These are phyloP conservation scores for Angophora floribunda DNA, from an alignment of 345 rosid genomes.

Conservation along the genomic window DNA sequence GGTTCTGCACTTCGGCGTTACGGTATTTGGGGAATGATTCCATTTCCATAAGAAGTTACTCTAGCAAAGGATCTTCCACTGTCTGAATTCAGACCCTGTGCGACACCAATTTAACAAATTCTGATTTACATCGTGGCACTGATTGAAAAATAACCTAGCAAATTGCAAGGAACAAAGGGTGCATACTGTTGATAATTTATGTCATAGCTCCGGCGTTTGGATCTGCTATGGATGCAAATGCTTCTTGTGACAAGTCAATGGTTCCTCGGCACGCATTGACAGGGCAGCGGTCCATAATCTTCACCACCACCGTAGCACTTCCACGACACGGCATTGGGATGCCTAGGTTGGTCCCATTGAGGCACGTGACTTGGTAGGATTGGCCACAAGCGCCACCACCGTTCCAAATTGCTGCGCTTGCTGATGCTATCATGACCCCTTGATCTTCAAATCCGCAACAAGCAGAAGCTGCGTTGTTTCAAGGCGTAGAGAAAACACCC, in stretches of 20 bases:
- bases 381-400: not conserved
- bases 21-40: not conserved
- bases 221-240: not conserved
- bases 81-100: not conserved
- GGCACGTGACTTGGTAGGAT: not conserved
- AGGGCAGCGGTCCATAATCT: not conserved
- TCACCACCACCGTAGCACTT: not conserved
- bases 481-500: no score
- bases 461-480: not conserved
- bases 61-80: not conserved
- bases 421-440: constrained; percentile 1
- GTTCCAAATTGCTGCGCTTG: not conserved
- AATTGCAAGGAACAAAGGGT: not conserved
- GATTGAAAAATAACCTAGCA: not conserved
- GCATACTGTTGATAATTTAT: not conserved
- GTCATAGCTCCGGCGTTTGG: not conserved
- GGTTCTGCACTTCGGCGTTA: not conserved
- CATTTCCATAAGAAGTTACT: not conserved
- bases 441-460: not conserved
- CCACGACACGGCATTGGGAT: not conserved
- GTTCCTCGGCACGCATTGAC: not conserved
- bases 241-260: constrained; percentile 2
- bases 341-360: not conserved
- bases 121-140: not conserved
- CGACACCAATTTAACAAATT: not conserved